Percentiles rank a stretch among this genome's conserved stretches.
Evolutionary conservation across 2,329 filamentous ascomycete genomes (phyloP).

Genomic region (Torrubiella hemipterigena): DNA sequence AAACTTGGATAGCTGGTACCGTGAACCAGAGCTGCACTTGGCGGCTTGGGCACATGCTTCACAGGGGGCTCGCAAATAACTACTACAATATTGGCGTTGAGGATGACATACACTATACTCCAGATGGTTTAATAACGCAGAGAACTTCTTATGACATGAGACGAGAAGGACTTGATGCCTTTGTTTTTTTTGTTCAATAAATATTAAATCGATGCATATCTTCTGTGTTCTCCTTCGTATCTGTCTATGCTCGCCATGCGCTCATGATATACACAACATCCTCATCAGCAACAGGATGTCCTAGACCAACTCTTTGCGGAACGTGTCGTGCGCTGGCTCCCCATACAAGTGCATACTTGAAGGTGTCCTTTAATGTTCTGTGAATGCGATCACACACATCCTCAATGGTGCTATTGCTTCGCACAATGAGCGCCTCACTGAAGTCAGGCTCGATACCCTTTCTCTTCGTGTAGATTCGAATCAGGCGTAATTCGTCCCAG

Average conservation of each 20-base stretch:
- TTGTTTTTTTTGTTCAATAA: constrained; percentile 1
- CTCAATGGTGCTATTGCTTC: constrained; percentile 78
- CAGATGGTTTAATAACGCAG: no score
- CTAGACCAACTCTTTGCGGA: constrained; percentile 81
- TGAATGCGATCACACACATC: constrained; percentile 96
- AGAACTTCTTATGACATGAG: background rate
- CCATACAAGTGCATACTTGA: constrained; percentile 98
- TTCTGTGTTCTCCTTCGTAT: constrained; percentile 4
- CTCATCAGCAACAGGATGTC: constrained; percentile 63
- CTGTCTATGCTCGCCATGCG: constrained; percentile 45
- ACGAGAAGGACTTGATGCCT: background rate
- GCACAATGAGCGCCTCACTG: constrained; percentile 81
- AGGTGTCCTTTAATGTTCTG: constrained; percentile 88
- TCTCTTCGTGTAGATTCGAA: constrained; percentile 92
- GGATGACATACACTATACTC: no score
- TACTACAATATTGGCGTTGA: no score
- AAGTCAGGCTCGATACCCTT: constrained; percentile 89
- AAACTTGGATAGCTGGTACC: no score
- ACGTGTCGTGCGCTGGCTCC: constrained; percentile 91
- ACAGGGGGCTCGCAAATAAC: no score
- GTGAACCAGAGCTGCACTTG: no score
- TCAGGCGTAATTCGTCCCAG: constrained; percentile 85
- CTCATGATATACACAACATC: constrained; percentile 59
- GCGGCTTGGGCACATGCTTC: no score
- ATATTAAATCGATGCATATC: constrained; percentile 1